Evolutionary conservation across 2,329 filamentous ascomycete genomes (phyloP).

Genomic region (Arachnomyces sp.): DNA sequence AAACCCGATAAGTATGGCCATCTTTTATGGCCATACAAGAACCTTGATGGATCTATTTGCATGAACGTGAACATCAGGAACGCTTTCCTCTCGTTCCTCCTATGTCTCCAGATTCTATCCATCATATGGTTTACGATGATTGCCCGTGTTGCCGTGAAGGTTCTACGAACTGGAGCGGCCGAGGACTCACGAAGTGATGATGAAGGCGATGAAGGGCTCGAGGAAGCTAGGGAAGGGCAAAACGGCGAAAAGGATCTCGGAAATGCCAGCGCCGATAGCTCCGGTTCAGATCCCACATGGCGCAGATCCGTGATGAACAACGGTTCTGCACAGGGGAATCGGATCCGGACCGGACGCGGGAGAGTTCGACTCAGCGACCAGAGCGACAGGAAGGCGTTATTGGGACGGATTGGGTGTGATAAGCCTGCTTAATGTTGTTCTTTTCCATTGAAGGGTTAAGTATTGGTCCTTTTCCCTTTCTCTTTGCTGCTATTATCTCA

Average conservation of each 20-base stretch:
- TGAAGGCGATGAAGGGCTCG: constrained; percentile 61
- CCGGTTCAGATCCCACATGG: constrained; percentile 23
- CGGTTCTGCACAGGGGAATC: constrained; percentile 20
- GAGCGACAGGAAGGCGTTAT: constrained; percentile 28
- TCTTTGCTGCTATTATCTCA: constrained; percentile 7
- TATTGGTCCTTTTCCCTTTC: constrained; percentile 1
- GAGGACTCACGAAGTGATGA: constrained; percentile 86
- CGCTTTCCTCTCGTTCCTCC: constrained; percentile 67
- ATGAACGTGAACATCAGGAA: constrained; percentile 68
- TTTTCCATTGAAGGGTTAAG: neutral
- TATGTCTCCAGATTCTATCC: constrained; percentile 71
- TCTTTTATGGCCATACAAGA: constrained; percentile 65
- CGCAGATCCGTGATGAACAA: constrained; percentile 23
- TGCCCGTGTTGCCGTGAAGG: constrained; percentile 69
- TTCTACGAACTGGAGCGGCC: constrained; percentile 64
- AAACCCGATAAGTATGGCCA: constrained; percentile 47
- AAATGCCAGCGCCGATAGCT: constrained; percentile 19
- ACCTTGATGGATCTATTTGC: constrained; percentile 68
- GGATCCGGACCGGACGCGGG: constrained; percentile 28
- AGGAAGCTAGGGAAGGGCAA: constrained; percentile 30
- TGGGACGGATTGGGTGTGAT: constrained; percentile 27
- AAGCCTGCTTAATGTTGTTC: constrained; percentile 14
- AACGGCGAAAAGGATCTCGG: constrained; percentile 4
- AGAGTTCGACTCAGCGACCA: constrained; percentile 32
- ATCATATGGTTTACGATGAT: constrained; percentile 90